Conservation (phyloP, 768 basidiomycete species). For the Lenzites betulinus region DNA sequence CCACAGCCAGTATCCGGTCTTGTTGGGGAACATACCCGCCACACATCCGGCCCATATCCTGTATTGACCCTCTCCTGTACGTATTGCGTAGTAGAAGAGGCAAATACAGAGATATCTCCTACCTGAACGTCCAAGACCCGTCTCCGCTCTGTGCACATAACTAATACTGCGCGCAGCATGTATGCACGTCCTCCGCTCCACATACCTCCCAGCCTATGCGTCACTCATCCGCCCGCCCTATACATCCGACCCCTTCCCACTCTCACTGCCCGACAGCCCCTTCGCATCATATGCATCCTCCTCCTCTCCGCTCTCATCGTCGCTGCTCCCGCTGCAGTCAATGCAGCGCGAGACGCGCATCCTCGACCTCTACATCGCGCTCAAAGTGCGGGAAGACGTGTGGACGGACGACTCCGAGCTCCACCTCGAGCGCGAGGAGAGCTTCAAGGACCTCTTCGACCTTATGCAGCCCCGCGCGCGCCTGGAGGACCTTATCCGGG, state of each 20-base stretch:
- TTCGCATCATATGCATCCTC: slow-evolving; percentile 24
- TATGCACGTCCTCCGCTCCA: slow-evolving; percentile 80
- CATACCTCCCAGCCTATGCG: slow-evolving; percentile 68
- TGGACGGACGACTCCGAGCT: slow-evolving; percentile 73
- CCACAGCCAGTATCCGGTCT: background rate
- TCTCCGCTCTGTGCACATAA: background rate
- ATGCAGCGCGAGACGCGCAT: slow-evolving; percentile 73
- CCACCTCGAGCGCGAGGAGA: slow-evolving; percentile 74
- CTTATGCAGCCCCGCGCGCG: slow-evolving; percentile 72
- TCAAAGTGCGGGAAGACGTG: slow-evolving; percentile 80
- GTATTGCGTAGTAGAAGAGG: slow-evolving; percentile 3
- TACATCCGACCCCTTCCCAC: slow-evolving; percentile 78
- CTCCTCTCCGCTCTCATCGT: slow-evolving; percentile 25
- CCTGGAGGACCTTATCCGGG: slow-evolving; percentile 70
- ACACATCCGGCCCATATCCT: background rate
- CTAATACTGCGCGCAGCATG: slow-evolving; percentile 46
- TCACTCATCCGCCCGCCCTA: slow-evolving; percentile 67
- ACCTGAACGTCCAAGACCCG: background rate
- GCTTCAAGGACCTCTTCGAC: slow-evolving; percentile 79
- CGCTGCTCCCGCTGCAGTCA: slow-evolving; percentile 37
- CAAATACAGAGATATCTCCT: slow-evolving; percentile 2
- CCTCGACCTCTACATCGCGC: slow-evolving; percentile 77
- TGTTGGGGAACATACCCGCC: background rate
- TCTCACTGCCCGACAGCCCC: slow-evolving; percentile 34
- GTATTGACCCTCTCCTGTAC: slow-evolving; percentile 6